Percentiles rank a stretch among this genome's conserved stretches.
phyloP scores from a whole-genome alignment of 2,329 filamentous ascomycete species.

The Nemania bipapillata region DNA sequence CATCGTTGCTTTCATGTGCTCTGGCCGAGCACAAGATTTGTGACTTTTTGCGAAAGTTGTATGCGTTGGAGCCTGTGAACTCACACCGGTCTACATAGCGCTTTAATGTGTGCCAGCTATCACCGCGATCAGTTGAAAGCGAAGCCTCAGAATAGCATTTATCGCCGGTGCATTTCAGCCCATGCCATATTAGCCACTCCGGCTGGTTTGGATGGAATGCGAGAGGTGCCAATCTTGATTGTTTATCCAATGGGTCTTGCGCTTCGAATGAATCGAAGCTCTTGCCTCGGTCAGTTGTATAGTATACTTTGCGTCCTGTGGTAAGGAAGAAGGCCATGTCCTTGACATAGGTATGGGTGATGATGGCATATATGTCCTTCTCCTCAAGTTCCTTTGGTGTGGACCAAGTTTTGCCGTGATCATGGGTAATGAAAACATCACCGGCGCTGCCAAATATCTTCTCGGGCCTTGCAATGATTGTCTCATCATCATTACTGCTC shows the following conservation, averaged over 20 bases:
- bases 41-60: slow-evolving; percentile 62
- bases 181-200: slow-evolving; percentile 94
- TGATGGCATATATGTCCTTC: slow-evolving; percentile 75
- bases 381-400: slow-evolving; percentile 70
- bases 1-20: slow-evolving; percentile 71
- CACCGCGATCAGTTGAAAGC: slow-evolving; percentile 80
- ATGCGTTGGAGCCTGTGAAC: slow-evolving; percentile 77
- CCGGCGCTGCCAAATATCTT: slow-evolving; percentile 60
- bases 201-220: slow-evolving; percentile 85
- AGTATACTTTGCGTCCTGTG: slow-evolving; percentile 71
- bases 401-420: slow-evolving; percentile 91
- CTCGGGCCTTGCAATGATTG: slow-evolving; percentile 66
- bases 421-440: slow-evolving; percentile 77
- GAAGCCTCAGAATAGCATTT: slow-evolving; percentile 79
- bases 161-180: slow-evolving; percentile 71
- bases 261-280: slow-evolving; percentile 79
- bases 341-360: slow-evolving; percentile 82
- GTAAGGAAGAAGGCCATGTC: slow-evolving; percentile 91
- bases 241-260: slow-evolving; percentile 62
- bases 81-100: slow-evolving; percentile 83
- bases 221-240: slow-evolving; percentile 60
- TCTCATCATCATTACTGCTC: slow-evolving; percentile 76
- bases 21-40: slow-evolving; percentile 73
- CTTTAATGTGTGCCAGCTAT: slow-evolving; percentile 78
- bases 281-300: slow-evolving; percentile 81